Percentiles rank a stretch among this genome's conserved stretches.
Conservation (phyloP, 768 basidiomycete genomes). For the Candolleomyces aberdarensis region DNA sequence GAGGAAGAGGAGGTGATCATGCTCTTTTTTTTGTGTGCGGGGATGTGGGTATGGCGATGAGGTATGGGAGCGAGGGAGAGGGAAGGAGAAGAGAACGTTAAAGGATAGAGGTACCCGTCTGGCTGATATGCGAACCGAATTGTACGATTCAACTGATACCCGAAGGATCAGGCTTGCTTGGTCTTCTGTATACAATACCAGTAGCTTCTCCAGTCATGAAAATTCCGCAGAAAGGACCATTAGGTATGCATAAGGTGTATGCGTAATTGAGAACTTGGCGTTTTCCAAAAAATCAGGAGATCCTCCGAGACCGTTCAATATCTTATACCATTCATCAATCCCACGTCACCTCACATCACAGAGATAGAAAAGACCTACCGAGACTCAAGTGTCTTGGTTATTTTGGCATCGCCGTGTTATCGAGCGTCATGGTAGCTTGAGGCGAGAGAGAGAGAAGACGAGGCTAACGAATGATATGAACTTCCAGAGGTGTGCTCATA, state of each 20-base stretch:
- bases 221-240: background rate
- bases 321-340: conserved; percentile 19
- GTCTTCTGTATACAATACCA: conserved; percentile 25
- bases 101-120: conserved; percentile 33
- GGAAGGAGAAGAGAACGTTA: background rate
- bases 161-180: conserved; percentile 44
- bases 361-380: conserved; percentile 12
- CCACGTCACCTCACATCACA: background rate
- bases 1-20: conserved; percentile 21
- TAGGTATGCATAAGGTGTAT: conserved; percentile 40
- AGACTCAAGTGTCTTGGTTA: conserved; percentile 46
- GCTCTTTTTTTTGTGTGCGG: conserved; percentile 33
- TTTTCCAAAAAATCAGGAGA: conserved; percentile 47
- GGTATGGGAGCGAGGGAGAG: background rate
- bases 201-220: too few relatives aligned
- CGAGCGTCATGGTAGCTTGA: background rate
- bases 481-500: conserved; percentile 50
- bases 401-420: conserved; percentile 48
- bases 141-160: conserved; percentile 50
- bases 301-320: conserved; percentile 49
- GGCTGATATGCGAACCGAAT: conserved; percentile 44
- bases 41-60: background rate
- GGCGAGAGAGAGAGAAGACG: background rate
- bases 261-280: conserved; percentile 50
- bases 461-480: conserved; percentile 37